A percentile compares a stretch with the other conserved stretches of the same genome.
Conservation (phyloP, 306 rosid genomes). For the Abrus pulchellus region DNA sequence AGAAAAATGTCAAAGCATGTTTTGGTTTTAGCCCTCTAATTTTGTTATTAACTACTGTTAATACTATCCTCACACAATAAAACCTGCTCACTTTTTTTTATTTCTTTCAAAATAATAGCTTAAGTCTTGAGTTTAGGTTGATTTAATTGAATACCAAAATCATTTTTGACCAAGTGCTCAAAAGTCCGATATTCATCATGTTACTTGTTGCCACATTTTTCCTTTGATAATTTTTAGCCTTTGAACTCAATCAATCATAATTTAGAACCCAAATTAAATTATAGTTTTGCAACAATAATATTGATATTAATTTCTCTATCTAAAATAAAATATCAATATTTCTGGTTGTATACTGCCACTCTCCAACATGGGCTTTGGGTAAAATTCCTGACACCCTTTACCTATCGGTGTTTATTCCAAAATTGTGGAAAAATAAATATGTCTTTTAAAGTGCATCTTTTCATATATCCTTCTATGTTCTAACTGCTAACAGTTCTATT, state of each 20-base stretch:
- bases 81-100: neutral
- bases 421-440: neutral
- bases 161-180: neutral
- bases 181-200: neutral
- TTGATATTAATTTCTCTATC: neutral
- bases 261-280: neutral
- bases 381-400: conserved; percentile 5
- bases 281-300: neutral
- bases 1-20: neutral
- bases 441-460: neutral
- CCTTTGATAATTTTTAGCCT: neutral
- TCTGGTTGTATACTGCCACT: neutral
- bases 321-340: neutral
- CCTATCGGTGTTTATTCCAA: neutral
- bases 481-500: conserved; percentile 17
- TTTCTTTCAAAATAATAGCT: too few relatives aligned
- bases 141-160: conserved; percentile 15
- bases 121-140: neutral
- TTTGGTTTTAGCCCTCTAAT: neutral
- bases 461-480: conserved; percentile 12
- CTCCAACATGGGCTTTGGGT: conserved; percentile 1
- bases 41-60: neutral
- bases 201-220: conserved; percentile 14
- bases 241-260: conserved; percentile 3
- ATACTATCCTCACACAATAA: neutral